A percentile compares a stretch with the other conserved stretches of the same genome.
Evolutionary conservation across 1,139 yeast species (phyloP).

Genomic region (Blastobotrys persicus): DNA sequence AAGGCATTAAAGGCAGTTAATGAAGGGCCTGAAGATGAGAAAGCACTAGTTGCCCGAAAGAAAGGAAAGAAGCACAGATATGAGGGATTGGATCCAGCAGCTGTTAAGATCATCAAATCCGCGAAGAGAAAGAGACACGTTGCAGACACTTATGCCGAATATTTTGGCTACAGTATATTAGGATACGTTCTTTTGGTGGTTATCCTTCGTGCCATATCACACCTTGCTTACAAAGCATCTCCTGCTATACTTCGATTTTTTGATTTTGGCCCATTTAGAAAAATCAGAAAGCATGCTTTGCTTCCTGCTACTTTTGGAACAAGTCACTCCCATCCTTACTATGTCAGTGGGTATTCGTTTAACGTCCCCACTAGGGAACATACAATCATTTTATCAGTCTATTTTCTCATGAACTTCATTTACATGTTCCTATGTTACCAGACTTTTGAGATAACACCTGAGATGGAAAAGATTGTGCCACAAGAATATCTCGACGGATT

Average conservation of each 20-base stretch:
- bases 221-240: conserved; percentile 17
- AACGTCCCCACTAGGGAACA: conserved; percentile 64
- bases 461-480: not conserved
- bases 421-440: conserved; percentile 40
- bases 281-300: conserved; percentile 44
- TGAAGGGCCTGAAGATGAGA: not conserved
- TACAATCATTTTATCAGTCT: conserved; percentile 46
- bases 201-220: conserved; percentile 1
- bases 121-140: not conserved
- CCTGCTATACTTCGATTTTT: conserved; percentile 40
- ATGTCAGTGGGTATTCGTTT: conserved; percentile 31
- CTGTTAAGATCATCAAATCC: not conserved
- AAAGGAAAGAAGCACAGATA: not conserved
- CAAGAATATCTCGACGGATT: conserved; percentile 29
- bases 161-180: conserved; percentile 4
- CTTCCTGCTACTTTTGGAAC: conserved; percentile 49
- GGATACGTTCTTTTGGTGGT: conserved; percentile 5
- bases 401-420: conserved; percentile 43
- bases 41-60: not conserved
- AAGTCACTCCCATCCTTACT: conserved; percentile 44
- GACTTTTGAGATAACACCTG: conserved; percentile 36
- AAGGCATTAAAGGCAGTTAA: not conserved
- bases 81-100: not conserved
- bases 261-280: conserved; percentile 38
- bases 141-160: not conserved